These are phyloP conservation scores for Blastomyces silverae DNA, from an alignment of 2,329 filamentous ascomycete species.

Conservation along the genomic window DNA sequence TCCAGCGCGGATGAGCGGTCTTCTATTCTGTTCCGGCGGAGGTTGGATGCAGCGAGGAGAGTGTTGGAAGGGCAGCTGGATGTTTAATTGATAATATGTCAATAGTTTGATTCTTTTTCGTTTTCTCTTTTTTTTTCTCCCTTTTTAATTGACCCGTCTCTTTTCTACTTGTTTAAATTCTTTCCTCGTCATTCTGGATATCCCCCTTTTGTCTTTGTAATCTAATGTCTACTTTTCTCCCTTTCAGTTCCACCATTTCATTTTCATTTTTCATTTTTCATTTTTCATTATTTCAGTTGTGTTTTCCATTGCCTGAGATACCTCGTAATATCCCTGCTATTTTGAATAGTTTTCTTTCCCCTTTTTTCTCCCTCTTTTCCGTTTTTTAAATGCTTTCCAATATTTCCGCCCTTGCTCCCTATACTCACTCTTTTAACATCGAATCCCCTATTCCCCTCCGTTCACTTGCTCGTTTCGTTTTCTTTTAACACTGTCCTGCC, in stretches of 20 bases:
- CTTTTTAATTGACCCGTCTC: conserved; percentile 11
- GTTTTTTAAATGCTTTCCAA: conserved; percentile 10
- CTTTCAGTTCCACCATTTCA: background rate
- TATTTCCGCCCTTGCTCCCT: background rate
- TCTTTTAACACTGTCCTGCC: background rate
- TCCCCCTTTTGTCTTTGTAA: background rate
- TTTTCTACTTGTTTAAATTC: conserved; percentile 12
- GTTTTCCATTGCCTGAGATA: background rate
- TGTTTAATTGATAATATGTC: conserved; percentile 21
- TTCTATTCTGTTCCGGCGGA: conserved; percentile 58
- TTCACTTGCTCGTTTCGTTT: background rate
- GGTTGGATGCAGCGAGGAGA: conserved; percentile 66
- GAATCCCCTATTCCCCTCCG: background rate
- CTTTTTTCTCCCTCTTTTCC: conserved; percentile 7
- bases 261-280: background rate
- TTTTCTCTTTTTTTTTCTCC: background rate
- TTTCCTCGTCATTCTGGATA: conserved; percentile 12
- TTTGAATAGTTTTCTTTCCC: background rate
- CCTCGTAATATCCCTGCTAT: conserved; percentile 2
- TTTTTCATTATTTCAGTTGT: conserved; percentile 2
- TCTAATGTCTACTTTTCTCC: background rate
- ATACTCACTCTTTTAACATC: background rate
- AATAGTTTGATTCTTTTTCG: background rate
- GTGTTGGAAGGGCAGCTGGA: conserved; percentile 64
- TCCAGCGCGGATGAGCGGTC: conserved; percentile 49